A percentile compares a stretch with the other conserved stretches of the same genome.
These are phyloP conservation scores for Asterella californica DNA, from an alignment of 225 moss, liverwort and hornwort genomes.

Conservation along the genomic window DNA sequence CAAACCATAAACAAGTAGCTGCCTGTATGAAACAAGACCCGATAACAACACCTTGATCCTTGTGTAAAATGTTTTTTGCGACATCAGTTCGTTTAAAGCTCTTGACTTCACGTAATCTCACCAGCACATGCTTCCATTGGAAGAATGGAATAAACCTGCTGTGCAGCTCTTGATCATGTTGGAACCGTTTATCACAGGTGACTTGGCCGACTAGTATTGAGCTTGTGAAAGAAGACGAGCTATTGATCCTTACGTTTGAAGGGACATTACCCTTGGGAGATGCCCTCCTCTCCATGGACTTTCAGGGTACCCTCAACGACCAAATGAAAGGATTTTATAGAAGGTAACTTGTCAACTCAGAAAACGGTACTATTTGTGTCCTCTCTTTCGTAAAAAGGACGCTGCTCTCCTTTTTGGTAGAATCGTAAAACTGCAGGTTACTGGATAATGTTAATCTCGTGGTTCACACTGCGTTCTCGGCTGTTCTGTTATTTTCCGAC, in stretches of 20 bases:
- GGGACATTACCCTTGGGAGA: constrained; percentile 56
- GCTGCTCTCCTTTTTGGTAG: neutral
- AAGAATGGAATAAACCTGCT: neutral
- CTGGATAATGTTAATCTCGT: too few relatives aligned
- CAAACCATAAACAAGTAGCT: too few relatives aligned
- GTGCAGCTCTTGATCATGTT: neutral
- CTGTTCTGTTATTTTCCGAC: neutral
- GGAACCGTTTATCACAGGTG: constrained; percentile 31
- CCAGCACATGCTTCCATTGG: neutral
- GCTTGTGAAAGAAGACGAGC: constrained; percentile 60
- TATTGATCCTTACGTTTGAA: constrained; percentile 56
- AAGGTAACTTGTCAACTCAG: constrained; percentile 33
- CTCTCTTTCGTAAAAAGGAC: neutral
- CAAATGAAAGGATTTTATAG: constrained; percentile 80
- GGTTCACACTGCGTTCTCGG: neutral
- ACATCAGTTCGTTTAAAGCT: too few relatives aligned
- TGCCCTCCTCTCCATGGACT: constrained; percentile 61
- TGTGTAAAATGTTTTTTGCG: too few relatives aligned
- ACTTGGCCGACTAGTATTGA: constrained; percentile 57
- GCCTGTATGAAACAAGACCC: too few relatives aligned
- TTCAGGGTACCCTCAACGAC: constrained; percentile 67
- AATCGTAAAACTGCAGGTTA: neutral
- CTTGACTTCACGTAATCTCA: too few relatives aligned
- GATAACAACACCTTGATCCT: too few relatives aligned
- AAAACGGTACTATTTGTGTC: neutral